A percentile compares a stretch with the other conserved stretches of the same genome.
Conservation (phyloP, 441 rosid genomes). For the Omphalea diandra region DNA sequence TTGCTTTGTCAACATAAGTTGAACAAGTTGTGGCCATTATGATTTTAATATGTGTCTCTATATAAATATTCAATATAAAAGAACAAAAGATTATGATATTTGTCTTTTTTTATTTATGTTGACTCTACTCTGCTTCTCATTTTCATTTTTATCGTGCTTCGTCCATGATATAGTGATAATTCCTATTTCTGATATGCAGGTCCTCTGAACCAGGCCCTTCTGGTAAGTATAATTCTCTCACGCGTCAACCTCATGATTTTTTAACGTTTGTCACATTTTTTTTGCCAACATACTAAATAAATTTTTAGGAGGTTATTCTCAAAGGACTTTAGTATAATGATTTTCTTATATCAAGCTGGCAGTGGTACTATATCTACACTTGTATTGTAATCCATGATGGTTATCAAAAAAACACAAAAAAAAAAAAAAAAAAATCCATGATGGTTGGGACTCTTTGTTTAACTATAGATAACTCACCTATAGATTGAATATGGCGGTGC, state of each 20-base stretch:
- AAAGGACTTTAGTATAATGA: not conserved
- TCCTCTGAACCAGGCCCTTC: slow-evolving; percentile 59
- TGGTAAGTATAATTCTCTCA: slow-evolving; percentile 41
- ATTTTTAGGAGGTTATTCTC: not conserved
- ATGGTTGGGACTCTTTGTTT: too few species aligned
- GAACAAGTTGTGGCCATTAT: not conserved
- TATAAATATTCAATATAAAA: too few species aligned
- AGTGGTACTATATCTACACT: not conserved
- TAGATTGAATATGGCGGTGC: too few species aligned
- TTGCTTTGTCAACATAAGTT: not conserved
- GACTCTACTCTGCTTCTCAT: not conserved
- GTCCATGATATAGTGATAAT: slow-evolving; percentile 16
- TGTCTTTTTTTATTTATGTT: not conserved
- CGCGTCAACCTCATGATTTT: not conserved
- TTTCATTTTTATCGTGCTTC: slow-evolving; percentile 10
- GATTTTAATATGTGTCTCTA: too few species aligned
- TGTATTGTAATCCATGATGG: slow-evolving; percentile 3
- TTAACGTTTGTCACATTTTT: not conserved
- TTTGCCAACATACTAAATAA: not conserved
- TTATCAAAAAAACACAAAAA: too few species aligned
- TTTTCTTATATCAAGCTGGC: not conserved
- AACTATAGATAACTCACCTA: too few species aligned
- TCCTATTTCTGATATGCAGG: slow-evolving; percentile 42
- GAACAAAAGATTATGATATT: not conserved
- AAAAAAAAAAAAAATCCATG: too few species aligned